These are phyloP conservation scores for Globisporangium apiculatum DNA, from an alignment of 352 stramenopile genomes.

Conservation along the genomic window DNA sequence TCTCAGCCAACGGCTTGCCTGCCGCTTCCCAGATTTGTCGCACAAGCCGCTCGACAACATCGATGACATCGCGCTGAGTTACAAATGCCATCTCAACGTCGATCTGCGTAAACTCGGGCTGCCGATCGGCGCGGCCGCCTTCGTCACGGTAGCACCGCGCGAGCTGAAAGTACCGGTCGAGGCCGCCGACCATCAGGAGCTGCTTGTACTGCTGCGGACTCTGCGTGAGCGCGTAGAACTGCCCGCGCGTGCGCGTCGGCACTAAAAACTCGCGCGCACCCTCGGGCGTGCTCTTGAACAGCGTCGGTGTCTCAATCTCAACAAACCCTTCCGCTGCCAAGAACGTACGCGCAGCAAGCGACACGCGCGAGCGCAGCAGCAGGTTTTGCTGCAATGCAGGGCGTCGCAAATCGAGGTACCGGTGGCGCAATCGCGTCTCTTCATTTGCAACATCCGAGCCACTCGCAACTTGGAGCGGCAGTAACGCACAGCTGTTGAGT, in stretches of 20 bases:
- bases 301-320: slow-evolving; percentile 85
- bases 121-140: slow-evolving; percentile 77
- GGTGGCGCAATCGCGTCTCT: slow-evolving; percentile 66
- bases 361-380: slow-evolving; percentile 60
- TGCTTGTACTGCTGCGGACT: slow-evolving; percentile 92
- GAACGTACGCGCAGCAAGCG: slow-evolving; percentile 65
- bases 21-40: slow-evolving; percentile 55
- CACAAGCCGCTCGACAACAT: slow-evolving; percentile 67
- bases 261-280: slow-evolving; percentile 84
- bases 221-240: slow-evolving; percentile 86
- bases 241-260: slow-evolving; percentile 51
- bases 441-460: slow-evolving; percentile 56
- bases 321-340: slow-evolving; percentile 65
- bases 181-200: slow-evolving; percentile 83
- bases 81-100: slow-evolving; percentile 90
- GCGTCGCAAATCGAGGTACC: slow-evolving; percentile 78
- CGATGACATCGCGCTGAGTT: slow-evolving; percentile 63
- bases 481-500: slow-evolving; percentile 50
- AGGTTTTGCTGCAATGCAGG: slow-evolving; percentile 75
- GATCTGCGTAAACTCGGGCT: slow-evolving; percentile 90
- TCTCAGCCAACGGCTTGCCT: slow-evolving; percentile 29
- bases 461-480: slow-evolving; percentile 58
- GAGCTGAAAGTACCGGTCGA: slow-evolving; percentile 88
- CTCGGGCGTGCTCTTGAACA: slow-evolving; percentile 87
- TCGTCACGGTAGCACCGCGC: slow-evolving; percentile 88